Conservation (phyloP, 1,284 basidiomycete genomes). For the Apiotrichum laibachii region DNA sequence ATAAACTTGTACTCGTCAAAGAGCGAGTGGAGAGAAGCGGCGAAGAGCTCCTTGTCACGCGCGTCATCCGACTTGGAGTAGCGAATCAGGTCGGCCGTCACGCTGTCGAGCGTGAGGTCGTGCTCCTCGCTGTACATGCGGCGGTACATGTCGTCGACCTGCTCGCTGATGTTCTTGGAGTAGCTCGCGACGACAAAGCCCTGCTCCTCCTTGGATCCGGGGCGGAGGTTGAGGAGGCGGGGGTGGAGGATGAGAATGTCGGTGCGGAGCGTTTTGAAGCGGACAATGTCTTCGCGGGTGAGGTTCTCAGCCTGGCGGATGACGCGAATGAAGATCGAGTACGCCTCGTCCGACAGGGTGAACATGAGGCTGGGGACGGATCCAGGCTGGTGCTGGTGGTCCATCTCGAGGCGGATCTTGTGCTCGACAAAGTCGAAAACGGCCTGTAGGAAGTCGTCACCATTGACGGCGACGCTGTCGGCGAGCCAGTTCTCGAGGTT, state of each 20-base stretch:
- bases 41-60: slow-evolving; percentile 92
- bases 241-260: slow-evolving; percentile 94
- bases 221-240: slow-evolving; percentile 90
- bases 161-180: slow-evolving; percentile 80
- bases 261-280: slow-evolving; percentile 89
- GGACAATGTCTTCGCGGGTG: slow-evolving; percentile 69
- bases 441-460: slow-evolving; percentile 79
- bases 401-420: slow-evolving; percentile 83
- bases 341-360: slow-evolving; percentile 60
- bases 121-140: slow-evolving; percentile 88
- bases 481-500: slow-evolving; percentile 96
- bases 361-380: slow-evolving; percentile 59
- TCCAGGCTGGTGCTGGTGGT: slow-evolving; percentile 63
- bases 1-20: slow-evolving; percentile 99
- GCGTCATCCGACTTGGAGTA: slow-evolving; percentile 78
- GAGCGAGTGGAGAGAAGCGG: slow-evolving; percentile 97
- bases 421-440: slow-evolving; percentile 82
- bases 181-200: slow-evolving; percentile 89
- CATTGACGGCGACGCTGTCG: slow-evolving; percentile 75
- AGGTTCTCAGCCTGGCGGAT: slow-evolving; percentile 62
- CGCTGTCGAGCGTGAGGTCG: slow-evolving; percentile 88
- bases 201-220: slow-evolving; percentile 82
- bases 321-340: slow-evolving; percentile 84
- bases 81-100: slow-evolving; percentile 80
- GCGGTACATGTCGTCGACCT: slow-evolving; percentile 94